Percentiles rank a stretch among this genome's conserved stretches.
phyloP scores from a whole-genome alignment of 805 yeast species.

The Starmera quercuum region DNA sequence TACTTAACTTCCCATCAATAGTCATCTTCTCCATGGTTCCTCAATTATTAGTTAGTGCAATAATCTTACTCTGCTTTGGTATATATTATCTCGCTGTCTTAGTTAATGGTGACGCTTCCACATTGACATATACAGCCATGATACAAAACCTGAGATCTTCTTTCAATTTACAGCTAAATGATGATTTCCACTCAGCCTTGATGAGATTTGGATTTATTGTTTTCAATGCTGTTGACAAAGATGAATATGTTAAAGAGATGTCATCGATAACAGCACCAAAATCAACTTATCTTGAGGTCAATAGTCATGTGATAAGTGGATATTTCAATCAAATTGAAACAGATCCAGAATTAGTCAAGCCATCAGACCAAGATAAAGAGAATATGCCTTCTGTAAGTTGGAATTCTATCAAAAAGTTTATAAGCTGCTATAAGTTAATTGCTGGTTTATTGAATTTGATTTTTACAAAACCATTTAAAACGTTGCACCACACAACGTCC shows the following conservation, averaged over 20 bases:
- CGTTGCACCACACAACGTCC: not conserved
- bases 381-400: conserved; percentile 5
- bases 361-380: not conserved
- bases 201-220: conserved; percentile 55
- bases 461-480: not conserved
- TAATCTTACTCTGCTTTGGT: conserved; percentile 42
- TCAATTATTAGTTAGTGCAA: conserved; percentile 45
- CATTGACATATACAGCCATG: conserved; percentile 26
- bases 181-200: conserved; percentile 61
- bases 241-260: conserved; percentile 57
- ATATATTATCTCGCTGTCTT: conserved; percentile 54
- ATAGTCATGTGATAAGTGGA: conserved; percentile 12
- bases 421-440: conserved; percentile 7
- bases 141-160: conserved; percentile 30
- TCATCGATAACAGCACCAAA: conserved; percentile 39
- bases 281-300: conserved; percentile 46
- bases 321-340: conserved; percentile 18
- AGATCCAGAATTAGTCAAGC: conserved; percentile 8
- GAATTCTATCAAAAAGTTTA: conserved; percentile 7
- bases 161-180: conserved; percentile 32
- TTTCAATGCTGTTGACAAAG: conserved; percentile 58
- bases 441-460: not conserved
- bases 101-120: conserved; percentile 37
- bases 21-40: conserved; percentile 59
- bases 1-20: conserved; percentile 44